Percentiles rank a stretch among this genome's conserved stretches.
These are phyloP conservation scores for Noccaea caerulescens DNA, from an alignment of 345 rosid genomes.

Conservation along the genomic window DNA sequence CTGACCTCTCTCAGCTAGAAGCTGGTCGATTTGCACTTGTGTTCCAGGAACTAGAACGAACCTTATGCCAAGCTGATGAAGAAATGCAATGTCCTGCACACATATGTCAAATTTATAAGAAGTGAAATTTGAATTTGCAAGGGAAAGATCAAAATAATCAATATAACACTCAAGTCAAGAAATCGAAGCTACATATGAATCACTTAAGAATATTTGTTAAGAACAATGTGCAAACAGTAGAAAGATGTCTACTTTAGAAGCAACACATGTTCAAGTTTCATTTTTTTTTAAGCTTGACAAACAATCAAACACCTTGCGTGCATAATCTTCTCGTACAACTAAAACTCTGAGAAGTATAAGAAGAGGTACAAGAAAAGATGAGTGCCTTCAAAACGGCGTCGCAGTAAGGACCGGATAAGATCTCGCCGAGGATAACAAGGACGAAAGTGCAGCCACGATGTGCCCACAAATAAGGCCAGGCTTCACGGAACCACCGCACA, in stretches of 20 bases:
- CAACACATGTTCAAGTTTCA: neutral
- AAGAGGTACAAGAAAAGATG: neutral
- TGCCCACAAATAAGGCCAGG: constrained; percentile 92
- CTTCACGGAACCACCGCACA: constrained; percentile 92
- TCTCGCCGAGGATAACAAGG: constrained; percentile 71
- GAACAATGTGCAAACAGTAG: too few relatives aligned
- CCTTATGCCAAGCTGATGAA: constrained; percentile 84
- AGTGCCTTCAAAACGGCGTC: constrained; percentile 80
- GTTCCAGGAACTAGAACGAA: constrained; percentile 91
- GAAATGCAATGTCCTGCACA: constrained; percentile 88
- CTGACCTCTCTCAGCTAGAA: constrained; percentile 80
- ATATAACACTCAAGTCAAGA: too few relatives aligned
- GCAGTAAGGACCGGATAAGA: constrained; percentile 57
- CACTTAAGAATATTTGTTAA: too few relatives aligned
- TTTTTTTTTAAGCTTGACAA: neutral
- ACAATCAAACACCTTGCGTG: constrained; percentile 26
- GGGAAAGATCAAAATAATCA: neutral
- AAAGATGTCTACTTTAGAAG: neutral
- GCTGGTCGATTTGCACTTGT: constrained; percentile 84
- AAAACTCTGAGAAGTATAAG: neutral
- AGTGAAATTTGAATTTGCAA: too few relatives aligned
- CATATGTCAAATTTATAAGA: neutral
- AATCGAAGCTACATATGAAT: too few relatives aligned
- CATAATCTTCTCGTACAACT: constrained; percentile 1
- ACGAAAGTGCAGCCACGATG: constrained; percentile 79